Evolutionary conservation across 2,329 filamentous ascomycete genomes (phyloP).

Genomic region (Chrysosporium queenslandicum): DNA sequence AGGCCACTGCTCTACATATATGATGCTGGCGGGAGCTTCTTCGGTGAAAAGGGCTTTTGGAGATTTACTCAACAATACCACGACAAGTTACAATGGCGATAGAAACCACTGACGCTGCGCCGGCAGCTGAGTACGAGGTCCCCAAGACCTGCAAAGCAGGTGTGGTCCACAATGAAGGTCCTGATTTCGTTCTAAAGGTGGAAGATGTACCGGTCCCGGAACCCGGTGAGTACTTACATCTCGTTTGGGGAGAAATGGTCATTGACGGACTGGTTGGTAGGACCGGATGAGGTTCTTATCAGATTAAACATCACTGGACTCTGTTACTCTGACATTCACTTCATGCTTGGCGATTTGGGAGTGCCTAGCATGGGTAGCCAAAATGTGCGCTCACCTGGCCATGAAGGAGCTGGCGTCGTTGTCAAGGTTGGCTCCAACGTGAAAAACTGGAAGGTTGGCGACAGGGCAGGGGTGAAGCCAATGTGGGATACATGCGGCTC

Average conservation of each 20-base stretch:
- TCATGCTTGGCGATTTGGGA: conserved; percentile 47
- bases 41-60: neutral
- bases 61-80: too few species aligned
- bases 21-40: neutral
- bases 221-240: conserved; percentile 30
- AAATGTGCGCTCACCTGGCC: conserved; percentile 41
- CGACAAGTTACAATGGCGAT: neutral
- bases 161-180: conserved; percentile 43
- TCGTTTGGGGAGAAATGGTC: neutral
- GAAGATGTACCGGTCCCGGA: conserved; percentile 42
- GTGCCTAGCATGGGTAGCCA: conserved; percentile 38
- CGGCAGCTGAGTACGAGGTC: conserved; percentile 28
- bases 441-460: conserved; percentile 44
- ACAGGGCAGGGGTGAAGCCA: conserved; percentile 46
- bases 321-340: conserved; percentile 49
- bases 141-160: conserved; percentile 44
- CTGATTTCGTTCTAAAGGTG: conserved; percentile 41
- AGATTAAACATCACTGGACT: conserved; percentile 50
- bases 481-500: conserved; percentile 43
- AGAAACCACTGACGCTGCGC: neutral
- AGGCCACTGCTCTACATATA: neutral
- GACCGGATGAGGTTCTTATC: conserved; percentile 47
- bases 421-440: conserved; percentile 47
- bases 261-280: conserved; percentile 23
- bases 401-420: conserved; percentile 50